phyloP scores from a whole-genome alignment of 352 stramenopile species.

The Sclerospora graminicola region DNA sequence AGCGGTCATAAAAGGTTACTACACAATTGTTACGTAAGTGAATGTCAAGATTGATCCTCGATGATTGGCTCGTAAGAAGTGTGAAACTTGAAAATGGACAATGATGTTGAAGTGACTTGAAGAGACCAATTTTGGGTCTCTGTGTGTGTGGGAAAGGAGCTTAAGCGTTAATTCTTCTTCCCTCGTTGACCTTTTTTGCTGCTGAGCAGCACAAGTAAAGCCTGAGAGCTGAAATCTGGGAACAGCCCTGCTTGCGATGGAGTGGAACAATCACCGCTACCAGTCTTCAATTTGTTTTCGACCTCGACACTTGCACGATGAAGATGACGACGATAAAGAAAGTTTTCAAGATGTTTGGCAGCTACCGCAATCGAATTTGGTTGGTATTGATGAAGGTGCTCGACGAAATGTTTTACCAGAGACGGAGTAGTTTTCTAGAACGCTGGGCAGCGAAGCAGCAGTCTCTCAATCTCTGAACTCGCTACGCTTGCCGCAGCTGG shows the following conservation, averaged over 20 bases:
- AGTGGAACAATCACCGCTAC: slow-evolving; percentile 19
- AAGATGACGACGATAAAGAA: neutral
- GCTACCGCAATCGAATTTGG: neutral
- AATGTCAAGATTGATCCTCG: too few relatives aligned
- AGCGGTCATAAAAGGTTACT: too few relatives aligned
- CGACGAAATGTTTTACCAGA: neutral
- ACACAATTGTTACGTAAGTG: too few relatives aligned
- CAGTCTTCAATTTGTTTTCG: neutral
- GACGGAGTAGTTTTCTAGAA: neutral
- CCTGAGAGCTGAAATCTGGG: slow-evolving; percentile 27
- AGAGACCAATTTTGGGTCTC: too few relatives aligned
- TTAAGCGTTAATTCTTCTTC: too few relatives aligned
- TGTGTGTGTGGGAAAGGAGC: too few relatives aligned
- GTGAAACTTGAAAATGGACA: too few relatives aligned
- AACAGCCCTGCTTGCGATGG: slow-evolving; percentile 21
- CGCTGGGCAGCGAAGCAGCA: slow-evolving; percentile 2
- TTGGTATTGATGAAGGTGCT: neutral
- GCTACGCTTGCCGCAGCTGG: slow-evolving; percentile 15
- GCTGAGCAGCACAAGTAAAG: neutral
- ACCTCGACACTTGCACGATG: neutral
- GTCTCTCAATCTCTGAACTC: slow-evolving; percentile 4
- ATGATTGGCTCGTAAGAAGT: too few relatives aligned
- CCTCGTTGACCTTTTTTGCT: too few relatives aligned
- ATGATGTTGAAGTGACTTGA: too few relatives aligned
- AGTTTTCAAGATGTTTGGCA: neutral